Conservation (phyloP, 1,284 basidiomycete genomes). For the Porodaedalea pini region DNA sequence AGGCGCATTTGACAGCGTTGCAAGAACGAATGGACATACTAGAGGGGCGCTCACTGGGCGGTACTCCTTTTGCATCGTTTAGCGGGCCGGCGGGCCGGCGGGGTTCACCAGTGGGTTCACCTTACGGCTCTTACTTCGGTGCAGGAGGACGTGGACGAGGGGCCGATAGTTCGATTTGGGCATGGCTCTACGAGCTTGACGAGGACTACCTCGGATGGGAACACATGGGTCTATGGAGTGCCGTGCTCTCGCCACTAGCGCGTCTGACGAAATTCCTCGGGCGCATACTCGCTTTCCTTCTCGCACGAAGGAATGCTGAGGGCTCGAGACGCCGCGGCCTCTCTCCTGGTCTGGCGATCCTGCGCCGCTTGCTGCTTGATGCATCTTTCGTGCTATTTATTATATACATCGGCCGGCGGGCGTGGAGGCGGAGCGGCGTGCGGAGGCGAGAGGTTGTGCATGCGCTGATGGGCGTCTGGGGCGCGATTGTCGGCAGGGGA, state of each 20-base stretch:
- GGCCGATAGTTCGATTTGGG: slow-evolving; percentile 23
- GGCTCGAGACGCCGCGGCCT: slow-evolving; percentile 2
- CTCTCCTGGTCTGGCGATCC: slow-evolving; percentile 59
- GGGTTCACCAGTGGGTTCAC: slow-evolving; percentile 11
- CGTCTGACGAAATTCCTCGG: slow-evolving; percentile 45
- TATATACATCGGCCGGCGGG: slow-evolving; percentile 46
- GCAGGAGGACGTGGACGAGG: slow-evolving; percentile 16
- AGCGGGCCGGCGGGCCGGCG: not conserved
- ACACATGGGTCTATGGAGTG: slow-evolving; percentile 74
- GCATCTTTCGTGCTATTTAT: slow-evolving; percentile 65
- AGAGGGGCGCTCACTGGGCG: slow-evolving; percentile 38
- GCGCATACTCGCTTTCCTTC: slow-evolving; percentile 51
- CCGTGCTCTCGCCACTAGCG: slow-evolving; percentile 60
- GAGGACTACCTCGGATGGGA: slow-evolving; percentile 49
- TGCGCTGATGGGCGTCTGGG: slow-evolving; percentile 64
- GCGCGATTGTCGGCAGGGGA: slow-evolving; percentile 59
- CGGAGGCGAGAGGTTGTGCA: slow-evolving; percentile 62
- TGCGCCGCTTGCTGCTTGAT: slow-evolving; percentile 71
- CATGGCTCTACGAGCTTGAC: slow-evolving; percentile 39
- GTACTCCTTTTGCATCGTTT: slow-evolving; percentile 11
- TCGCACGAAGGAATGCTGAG: slow-evolving; percentile 42
- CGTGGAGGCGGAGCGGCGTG: slow-evolving; percentile 68
- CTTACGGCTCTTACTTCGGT: slow-evolving; percentile 13
- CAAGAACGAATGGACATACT: slow-evolving; percentile 82
- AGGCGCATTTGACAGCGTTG: slow-evolving; percentile 85